Evolutionary conservation across 2,329 filamentous ascomycete genomes (phyloP).

Genomic region (Calonectria henricotiae): DNA sequence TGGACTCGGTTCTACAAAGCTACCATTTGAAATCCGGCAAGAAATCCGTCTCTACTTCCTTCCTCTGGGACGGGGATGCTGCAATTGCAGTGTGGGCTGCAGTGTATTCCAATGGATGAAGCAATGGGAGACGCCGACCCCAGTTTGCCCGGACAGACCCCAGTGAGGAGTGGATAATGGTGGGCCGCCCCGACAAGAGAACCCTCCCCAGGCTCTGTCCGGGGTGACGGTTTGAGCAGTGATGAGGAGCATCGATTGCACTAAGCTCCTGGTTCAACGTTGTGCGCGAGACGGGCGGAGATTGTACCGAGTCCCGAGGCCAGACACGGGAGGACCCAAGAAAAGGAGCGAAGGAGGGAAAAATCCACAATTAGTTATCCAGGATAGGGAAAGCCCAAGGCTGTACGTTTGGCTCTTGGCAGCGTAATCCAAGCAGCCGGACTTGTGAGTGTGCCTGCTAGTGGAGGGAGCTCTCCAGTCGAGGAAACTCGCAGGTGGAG

Average conservation of each 20-base stretch:
- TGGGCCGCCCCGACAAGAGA: slow-evolving; percentile 33
- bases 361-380: not conserved
- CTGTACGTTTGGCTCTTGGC: slow-evolving; percentile 26
- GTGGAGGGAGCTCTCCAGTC: slow-evolving; percentile 34
- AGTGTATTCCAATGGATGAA: slow-evolving; percentile 45
- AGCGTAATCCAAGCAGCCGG: slow-evolving; percentile 28
- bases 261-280: slow-evolving; percentile 8
- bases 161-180: slow-evolving; percentile 34
- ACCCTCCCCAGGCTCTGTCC: slow-evolving; percentile 20
- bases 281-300: not conserved
- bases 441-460: slow-evolving; percentile 19
- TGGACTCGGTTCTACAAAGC: not conserved
- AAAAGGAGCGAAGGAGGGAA: not conserved
- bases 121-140: slow-evolving; percentile 47
- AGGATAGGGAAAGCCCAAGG: slow-evolving; percentile 10
- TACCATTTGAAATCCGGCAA: slow-evolving; percentile 12
- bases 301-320: slow-evolving; percentile 14
- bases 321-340: not conserved
- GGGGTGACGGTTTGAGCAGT: slow-evolving; percentile 21
- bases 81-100: slow-evolving; percentile 39
- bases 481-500: slow-evolving; percentile 22
- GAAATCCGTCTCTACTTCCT: slow-evolving; percentile 11
- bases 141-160: slow-evolving; percentile 51
- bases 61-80: slow-evolving; percentile 41
- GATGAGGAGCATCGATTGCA: slow-evolving; percentile 13